These are phyloP conservation scores for Penicillium sp. DNA, from an alignment of 2,329 filamentous ascomycete species.

Conservation along the genomic window DNA sequence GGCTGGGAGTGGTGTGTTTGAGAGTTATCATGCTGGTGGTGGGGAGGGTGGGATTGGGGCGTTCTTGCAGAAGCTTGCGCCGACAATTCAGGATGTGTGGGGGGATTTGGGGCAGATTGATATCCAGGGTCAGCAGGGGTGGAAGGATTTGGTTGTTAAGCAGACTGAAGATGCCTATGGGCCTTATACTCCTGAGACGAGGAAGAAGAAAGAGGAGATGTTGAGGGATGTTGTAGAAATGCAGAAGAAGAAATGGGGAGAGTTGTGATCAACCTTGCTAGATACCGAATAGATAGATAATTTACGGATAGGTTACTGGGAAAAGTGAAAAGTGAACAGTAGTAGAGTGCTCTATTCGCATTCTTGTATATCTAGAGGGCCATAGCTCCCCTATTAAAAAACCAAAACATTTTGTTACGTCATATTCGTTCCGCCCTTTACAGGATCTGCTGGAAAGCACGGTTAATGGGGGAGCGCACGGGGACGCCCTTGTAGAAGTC, in stretches of 20 bases:
- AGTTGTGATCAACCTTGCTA: neutral
- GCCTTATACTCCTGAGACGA: conserved; percentile 17
- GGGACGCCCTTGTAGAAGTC: conserved; percentile 98
- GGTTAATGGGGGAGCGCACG: conserved; percentile 92
- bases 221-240: conserved; percentile 27
- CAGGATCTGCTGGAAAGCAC: conserved; percentile 95
- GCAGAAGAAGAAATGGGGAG: conserved; percentile 18
- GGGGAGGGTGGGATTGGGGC: conserved; percentile 53
- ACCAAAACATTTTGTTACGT: conserved; percentile 26
- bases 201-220: conserved; percentile 29
- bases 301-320: neutral
- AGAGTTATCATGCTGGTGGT: conserved; percentile 60
- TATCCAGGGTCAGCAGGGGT: conserved; percentile 43
- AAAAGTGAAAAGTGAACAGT: neutral
- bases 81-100: conserved; percentile 58
- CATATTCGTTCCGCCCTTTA: conserved; percentile 49
- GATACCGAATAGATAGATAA: neutral
- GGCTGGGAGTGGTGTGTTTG: conserved; percentile 58
- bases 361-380: conserved; percentile 27
- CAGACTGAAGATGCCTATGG: conserved; percentile 53
- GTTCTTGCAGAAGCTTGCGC: conserved; percentile 58
- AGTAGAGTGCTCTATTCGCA: conserved; percentile 25
- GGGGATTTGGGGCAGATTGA: conserved; percentile 45
- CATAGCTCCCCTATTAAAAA: conserved; percentile 30
- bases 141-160: conserved; percentile 48